Percentiles rank a stretch among this genome's conserved stretches.
These are phyloP conservation scores for Dioscorea alata DNA, from an alignment of 106 monocot species.

Conservation along the genomic window DNA sequence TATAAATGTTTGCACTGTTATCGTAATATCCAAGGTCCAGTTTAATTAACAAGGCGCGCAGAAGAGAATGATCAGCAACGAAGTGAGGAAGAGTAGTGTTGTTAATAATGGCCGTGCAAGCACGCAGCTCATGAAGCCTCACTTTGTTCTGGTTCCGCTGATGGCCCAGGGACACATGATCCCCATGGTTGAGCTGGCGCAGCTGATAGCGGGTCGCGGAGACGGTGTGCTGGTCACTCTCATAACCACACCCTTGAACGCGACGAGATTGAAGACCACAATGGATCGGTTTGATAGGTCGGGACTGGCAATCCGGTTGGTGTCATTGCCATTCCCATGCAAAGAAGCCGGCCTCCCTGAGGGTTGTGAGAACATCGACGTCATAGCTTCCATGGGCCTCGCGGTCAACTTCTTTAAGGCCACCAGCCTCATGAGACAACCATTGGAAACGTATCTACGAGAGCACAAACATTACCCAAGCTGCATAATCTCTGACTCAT, in stretches of 20 bases:
- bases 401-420: constrained; percentile 22
- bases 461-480: background rate
- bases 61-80: too few relatives aligned
- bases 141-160: constrained; percentile 47
- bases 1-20: too few relatives aligned
- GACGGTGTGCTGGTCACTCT: constrained; percentile 40
- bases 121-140: constrained; percentile 5
- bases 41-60: too few relatives aligned
- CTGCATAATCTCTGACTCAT: constrained; percentile 45
- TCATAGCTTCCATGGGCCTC: background rate
- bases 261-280: constrained; percentile 16
- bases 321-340: constrained; percentile 34
- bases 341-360: constrained; percentile 37
- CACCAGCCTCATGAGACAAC: constrained; percentile 7
- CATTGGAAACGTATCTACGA: constrained; percentile 13
- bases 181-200: constrained; percentile 48
- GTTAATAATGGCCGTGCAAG: too few relatives aligned
- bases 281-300: constrained; percentile 7
- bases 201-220: constrained; percentile 43
- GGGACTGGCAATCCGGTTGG: constrained; percentile 24
- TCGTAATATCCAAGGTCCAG: too few relatives aligned
- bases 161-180: constrained; percentile 66
- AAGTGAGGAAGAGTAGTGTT: too few relatives aligned
- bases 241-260: constrained; percentile 51
- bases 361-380: constrained; percentile 34